Evolutionary conservation across 2,329 filamentous ascomycete species (phyloP).

Genomic region (Cadophora malorum): DNA sequence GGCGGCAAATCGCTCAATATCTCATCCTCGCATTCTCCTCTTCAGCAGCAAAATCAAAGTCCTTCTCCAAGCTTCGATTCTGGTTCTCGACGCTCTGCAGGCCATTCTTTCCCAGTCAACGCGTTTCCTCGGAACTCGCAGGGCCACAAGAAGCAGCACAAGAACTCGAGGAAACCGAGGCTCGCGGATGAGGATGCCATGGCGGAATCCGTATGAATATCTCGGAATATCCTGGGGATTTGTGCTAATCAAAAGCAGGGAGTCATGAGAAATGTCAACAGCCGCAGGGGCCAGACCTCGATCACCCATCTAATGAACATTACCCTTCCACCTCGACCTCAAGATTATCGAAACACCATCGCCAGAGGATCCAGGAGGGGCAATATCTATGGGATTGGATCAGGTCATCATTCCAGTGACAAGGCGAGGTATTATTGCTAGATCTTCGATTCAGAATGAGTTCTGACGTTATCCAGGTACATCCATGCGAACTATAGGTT

Average conservation of each 20-base stretch:
- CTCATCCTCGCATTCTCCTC: slow-evolving; percentile 41
- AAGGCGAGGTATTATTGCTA: slow-evolving; percentile 73
- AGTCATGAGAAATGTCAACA: slow-evolving; percentile 67
- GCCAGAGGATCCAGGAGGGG: slow-evolving; percentile 64
- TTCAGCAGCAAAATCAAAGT: slow-evolving; percentile 40
- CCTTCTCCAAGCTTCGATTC: slow-evolving; percentile 42
- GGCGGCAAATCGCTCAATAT: slow-evolving; percentile 44
- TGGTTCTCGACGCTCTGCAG: slow-evolving; percentile 38
- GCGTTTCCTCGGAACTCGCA: slow-evolving; percentile 76
- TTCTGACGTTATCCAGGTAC: slow-evolving; percentile 59
- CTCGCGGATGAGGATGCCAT: slow-evolving; percentile 85
- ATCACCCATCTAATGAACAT: slow-evolving; percentile 98
- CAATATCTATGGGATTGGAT: slow-evolving; percentile 83
- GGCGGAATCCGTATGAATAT: slow-evolving; percentile 71
- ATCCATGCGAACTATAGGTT: slow-evolving; percentile 98
- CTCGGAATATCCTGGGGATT: background rate
- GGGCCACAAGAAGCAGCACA: slow-evolving; percentile 80
- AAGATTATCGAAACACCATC: slow-evolving; percentile 57
- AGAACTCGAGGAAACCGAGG: slow-evolving; percentile 76
- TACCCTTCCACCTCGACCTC: slow-evolving; percentile 76
- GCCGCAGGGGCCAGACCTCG: slow-evolving; percentile 89
- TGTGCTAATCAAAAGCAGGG: slow-evolving; percentile 33
- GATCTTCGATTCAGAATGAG: background rate
- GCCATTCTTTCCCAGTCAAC: slow-evolving; percentile 32
- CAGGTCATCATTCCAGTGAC: slow-evolving; percentile 87